Evolutionary conservation across 139 green algal genomes (phyloP).

Genomic region (Edaphochlamys debaryana): DNA sequence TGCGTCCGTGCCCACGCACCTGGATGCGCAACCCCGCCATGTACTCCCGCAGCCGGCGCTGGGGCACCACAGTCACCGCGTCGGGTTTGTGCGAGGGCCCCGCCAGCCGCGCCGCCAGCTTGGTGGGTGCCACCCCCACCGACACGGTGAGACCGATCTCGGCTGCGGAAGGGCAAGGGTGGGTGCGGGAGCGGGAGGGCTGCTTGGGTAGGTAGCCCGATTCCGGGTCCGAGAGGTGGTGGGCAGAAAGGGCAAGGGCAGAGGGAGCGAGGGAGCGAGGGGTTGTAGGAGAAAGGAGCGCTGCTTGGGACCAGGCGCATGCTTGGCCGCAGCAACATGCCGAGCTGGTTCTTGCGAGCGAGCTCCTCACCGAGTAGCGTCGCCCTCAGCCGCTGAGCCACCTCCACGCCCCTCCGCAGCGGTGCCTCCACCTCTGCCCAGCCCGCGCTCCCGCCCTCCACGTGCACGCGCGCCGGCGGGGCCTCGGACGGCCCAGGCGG

Average conservation of each 20-base stretch:
- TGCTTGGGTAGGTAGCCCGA: background rate
- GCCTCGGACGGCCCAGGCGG: too few relatives aligned
- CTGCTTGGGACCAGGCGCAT: too few relatives aligned
- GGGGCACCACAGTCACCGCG: slow-evolving; percentile 61
- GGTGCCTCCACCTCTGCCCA: slow-evolving; percentile 44
- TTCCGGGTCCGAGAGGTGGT: background rate
- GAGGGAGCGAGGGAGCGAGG: too few relatives aligned
- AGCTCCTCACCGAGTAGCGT: slow-evolving; percentile 26
- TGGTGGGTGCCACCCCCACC: slow-evolving; percentile 62
- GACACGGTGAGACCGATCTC: slow-evolving; percentile 50
- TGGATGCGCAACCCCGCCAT: slow-evolving; percentile 43
- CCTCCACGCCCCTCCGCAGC: slow-evolving; percentile 45
- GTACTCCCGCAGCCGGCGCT: slow-evolving; percentile 32
- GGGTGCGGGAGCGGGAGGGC: background rate
- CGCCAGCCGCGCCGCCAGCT: slow-evolving; percentile 65
- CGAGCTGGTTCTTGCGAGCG: too few relatives aligned
- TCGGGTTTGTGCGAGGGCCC: slow-evolving; percentile 65
- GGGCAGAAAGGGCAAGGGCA: too few relatives aligned
- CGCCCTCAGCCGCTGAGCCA: slow-evolving; percentile 44
- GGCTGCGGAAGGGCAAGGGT: background rate
- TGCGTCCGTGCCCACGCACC: background rate
- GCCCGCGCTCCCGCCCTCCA: background rate
- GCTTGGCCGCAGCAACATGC: too few relatives aligned
- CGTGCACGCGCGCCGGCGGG: background rate
- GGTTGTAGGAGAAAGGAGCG: too few relatives aligned